Evolutionary conservation across 1,139 yeast species (phyloP).

Genomic region (Neolecta irregularis): DNA sequence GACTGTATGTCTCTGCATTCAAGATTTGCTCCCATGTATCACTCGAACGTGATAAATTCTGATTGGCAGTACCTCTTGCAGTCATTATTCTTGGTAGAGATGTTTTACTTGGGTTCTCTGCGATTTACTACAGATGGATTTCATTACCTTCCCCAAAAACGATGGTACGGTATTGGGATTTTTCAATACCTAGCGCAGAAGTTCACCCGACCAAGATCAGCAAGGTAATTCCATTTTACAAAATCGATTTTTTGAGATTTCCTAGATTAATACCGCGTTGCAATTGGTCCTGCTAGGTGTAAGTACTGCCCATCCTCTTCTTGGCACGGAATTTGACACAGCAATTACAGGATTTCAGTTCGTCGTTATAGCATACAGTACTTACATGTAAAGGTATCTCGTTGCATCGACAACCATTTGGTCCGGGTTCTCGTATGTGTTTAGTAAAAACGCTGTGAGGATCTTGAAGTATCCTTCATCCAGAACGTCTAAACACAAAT

Average conservation of each 20-base stretch:
- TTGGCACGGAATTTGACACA: slow-evolving; percentile 26
- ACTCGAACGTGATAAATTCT: not conserved
- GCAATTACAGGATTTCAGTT: slow-evolving; percentile 8
- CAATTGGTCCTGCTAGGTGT: slow-evolving; percentile 84
- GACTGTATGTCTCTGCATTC: slow-evolving; percentile 57
- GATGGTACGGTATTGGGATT: slow-evolving; percentile 53
- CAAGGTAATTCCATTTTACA: slow-evolving; percentile 34
- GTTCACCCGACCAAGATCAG: slow-evolving; percentile 83
- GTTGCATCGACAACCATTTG: slow-evolving; percentile 65
- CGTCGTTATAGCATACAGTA: not conserved
- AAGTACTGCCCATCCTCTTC: slow-evolving; percentile 51
- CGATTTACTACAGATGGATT: slow-evolving; percentile 53
- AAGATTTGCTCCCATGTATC: slow-evolving; percentile 33
- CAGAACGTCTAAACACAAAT: not conserved
- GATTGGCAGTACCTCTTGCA: slow-evolving; percentile 51
- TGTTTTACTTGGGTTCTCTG: slow-evolving; percentile 56
- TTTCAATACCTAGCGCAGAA: slow-evolving; percentile 68
- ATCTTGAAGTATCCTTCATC: slow-evolving; percentile 23
- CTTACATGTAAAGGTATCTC: slow-evolving; percentile 28
- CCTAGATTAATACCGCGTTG: slow-evolving; percentile 45
- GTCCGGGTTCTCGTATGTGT: slow-evolving; percentile 65
- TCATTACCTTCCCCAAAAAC: slow-evolving; percentile 71
- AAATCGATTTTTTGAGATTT: not conserved
- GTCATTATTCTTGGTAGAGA: slow-evolving; percentile 73
- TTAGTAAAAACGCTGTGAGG: slow-evolving; percentile 52